Evolutionary conservation across 139 green algal genomes (phyloP).

Genomic region (Diplosphaera chodatii): DNA sequence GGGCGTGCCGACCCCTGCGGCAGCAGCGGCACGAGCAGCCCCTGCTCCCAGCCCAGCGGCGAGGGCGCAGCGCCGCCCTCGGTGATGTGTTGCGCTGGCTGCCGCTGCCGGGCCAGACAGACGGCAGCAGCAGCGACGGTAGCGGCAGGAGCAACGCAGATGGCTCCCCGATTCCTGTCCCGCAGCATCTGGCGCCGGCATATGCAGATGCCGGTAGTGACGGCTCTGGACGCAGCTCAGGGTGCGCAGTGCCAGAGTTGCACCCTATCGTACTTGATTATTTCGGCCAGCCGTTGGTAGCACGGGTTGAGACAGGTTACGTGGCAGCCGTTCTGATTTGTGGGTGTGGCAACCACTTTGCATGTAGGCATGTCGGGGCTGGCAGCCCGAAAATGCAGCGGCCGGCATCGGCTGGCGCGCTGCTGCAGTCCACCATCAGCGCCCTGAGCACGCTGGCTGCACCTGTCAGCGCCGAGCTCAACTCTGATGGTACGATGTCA

Average conservation of each 20-base stretch:
- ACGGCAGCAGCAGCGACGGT: background rate
- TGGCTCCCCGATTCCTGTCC: too few relatives aligned
- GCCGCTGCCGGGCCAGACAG: too few relatives aligned
- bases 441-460: conserved; percentile 15
- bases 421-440: background rate
- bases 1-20: background rate
- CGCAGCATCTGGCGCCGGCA: background rate
- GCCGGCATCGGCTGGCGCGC: background rate
- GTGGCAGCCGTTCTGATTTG: too few relatives aligned
- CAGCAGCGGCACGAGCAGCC: background rate
- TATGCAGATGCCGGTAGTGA: background rate
- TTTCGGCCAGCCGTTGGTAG: too few relatives aligned
- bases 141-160: too few relatives aligned
- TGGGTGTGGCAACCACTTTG: background rate
- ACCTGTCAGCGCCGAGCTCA: conserved; percentile 13
- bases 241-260: too few relatives aligned
- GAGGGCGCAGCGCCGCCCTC: background rate
- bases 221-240: too few relatives aligned
- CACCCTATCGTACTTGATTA: too few relatives aligned
- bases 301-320: too few relatives aligned
- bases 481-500: background rate
- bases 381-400: background rate
- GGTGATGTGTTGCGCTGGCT: background rate
- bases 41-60: background rate
- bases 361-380: background rate